phyloP scores from a whole-genome alignment of 2,329 filamentous ascomycete species.

The Neospermospora avenae region DNA sequence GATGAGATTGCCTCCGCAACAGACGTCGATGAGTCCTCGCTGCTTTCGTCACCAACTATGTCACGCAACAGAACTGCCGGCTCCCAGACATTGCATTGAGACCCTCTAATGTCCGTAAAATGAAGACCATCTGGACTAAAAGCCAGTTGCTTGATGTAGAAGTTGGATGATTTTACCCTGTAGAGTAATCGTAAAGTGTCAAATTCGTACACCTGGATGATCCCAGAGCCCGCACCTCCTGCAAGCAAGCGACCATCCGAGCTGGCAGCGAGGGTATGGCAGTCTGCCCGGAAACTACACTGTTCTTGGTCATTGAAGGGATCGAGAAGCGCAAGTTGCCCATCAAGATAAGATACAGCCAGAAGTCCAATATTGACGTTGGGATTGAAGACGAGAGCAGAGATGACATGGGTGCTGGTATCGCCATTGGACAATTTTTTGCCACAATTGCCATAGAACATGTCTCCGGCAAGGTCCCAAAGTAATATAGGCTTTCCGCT shows the following conservation, averaged over 20 bases:
- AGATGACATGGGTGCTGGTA: conserved; percentile 33
- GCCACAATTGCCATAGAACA: conserved; percentile 36
- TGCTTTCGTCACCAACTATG: conserved; percentile 30
- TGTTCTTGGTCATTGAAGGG: conserved; percentile 7
- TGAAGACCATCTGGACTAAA: conserved; percentile 35
- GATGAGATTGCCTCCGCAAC: conserved; percentile 27
- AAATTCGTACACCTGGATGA: conserved; percentile 32
- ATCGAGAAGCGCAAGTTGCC: conserved; percentile 19
- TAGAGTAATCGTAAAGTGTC: conserved; percentile 33
- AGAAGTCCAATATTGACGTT: conserved; percentile 13
- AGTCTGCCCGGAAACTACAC: conserved; percentile 4
- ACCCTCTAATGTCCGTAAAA: conserved; percentile 37
- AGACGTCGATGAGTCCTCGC: conserved; percentile 23
- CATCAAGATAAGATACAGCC: conserved; percentile 20
- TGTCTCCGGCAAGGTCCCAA: conserved; percentile 37
- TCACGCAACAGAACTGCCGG: conserved; percentile 32
- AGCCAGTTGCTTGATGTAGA: conserved; percentile 34
- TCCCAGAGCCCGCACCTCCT: conserved; percentile 26
- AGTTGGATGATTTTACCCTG: conserved; percentile 27
- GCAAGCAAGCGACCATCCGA: conserved; percentile 31
- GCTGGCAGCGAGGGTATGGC: conserved; percentile 23
- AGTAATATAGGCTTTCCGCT: conserved; percentile 34
- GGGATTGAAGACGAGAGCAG: conserved; percentile 34
- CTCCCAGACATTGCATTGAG: conserved; percentile 40
- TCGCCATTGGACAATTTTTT: conserved; percentile 34